Evolutionary conservation across 441 rosid species (phyloP), one percentile per base, ranked within the genome.

Genomic region (Cnidoscolus chayamansa): DNA sequence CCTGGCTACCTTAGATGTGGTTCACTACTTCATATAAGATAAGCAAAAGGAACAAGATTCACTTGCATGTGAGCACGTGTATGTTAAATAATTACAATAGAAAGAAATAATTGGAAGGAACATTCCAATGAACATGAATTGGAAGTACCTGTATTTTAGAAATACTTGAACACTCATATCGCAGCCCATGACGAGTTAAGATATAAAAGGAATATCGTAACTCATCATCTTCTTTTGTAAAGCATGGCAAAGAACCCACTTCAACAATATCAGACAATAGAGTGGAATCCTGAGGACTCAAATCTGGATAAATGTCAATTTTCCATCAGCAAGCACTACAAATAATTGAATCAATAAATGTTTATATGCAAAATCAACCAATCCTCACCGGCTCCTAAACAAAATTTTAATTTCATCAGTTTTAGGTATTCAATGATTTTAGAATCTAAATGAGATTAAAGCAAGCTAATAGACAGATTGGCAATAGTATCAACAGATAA

Each of bases 241-340:
- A 84, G 87, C 87, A 84, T 19, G 98, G 96, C 72, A 85, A 79
- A 16, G 87, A 73, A 79, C 89, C 95, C 40, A 94, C 80, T 80
- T 94, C 97, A 61, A 87, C 90, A 70, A 90, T 70, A 80, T 94
- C 98, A 2, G 95, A 84, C 40, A 94, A 82, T 70, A 94, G 74
- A 59, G 97, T 76, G 37, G 97, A 94, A 80, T 90, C 99, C 77
- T 89, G 97, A 58, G 98, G 99, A 80, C 97, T 89, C 80, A 94
- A 83, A 81, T 94, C 99, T 92, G 87, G 83, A 78, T 9, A 20
- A 66, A 47, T 72, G 70, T 19, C 45, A 25, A 37, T 59, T 54
- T 51, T 17, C 58, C 9, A 71, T 65, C 49, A 64, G 73, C 16
- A 65, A 61, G 70, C 47, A 54, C 55, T 17, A 32, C 5, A 2